These are phyloP conservation scores for Lentinula novae-zelandiae DNA, from an alignment of 1,284 basidiomycete genomes.

Conservation along the genomic window DNA sequence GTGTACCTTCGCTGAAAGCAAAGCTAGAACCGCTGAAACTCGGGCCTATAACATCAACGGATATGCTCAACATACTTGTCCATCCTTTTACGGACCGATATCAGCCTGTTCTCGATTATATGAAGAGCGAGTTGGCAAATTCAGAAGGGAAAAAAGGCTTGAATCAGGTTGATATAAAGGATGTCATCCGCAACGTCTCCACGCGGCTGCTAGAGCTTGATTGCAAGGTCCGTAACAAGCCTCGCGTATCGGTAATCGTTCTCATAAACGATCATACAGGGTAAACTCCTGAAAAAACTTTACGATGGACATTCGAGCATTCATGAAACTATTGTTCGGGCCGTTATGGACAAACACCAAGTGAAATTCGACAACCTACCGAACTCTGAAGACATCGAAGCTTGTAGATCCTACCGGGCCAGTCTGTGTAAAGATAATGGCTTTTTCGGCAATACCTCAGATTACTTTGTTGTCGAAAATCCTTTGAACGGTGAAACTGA, in stretches of 20 bases:
- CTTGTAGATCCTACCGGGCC: conserved; percentile 39
- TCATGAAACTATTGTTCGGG: conserved; percentile 35
- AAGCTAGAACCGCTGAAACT: conserved; percentile 50
- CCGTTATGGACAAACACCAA: conserved; percentile 40
- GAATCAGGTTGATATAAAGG: conserved; percentile 35
- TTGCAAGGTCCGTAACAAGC: conserved; percentile 48
- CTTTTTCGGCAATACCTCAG: conserved; percentile 1
- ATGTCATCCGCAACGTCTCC: conserved; percentile 50
- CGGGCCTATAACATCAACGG: conserved; percentile 50
- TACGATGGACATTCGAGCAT: conserved; percentile 41
- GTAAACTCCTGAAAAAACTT: conserved; percentile 60
- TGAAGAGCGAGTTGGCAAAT: conserved; percentile 31
- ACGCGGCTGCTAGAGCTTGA: conserved; percentile 55
- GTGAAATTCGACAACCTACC: conserved; percentile 54
- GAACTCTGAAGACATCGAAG: conserved; percentile 40
- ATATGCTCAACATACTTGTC: conserved; percentile 57
- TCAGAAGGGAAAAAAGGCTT: conserved; percentile 38
- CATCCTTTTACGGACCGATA: conserved; percentile 68
- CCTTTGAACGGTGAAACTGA: neutral
- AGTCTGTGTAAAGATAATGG: conserved; percentile 44
- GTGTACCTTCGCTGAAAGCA: conserved; percentile 36
- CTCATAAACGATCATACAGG: conserved; percentile 32
- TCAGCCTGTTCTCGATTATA: conserved; percentile 49
- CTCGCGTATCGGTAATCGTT: conserved; percentile 4
- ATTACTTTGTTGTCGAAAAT: conserved; percentile 8